Evolutionary conservation across 2,329 filamentous ascomycete genomes (phyloP).

Genomic region (Endothia cerciana): DNA sequence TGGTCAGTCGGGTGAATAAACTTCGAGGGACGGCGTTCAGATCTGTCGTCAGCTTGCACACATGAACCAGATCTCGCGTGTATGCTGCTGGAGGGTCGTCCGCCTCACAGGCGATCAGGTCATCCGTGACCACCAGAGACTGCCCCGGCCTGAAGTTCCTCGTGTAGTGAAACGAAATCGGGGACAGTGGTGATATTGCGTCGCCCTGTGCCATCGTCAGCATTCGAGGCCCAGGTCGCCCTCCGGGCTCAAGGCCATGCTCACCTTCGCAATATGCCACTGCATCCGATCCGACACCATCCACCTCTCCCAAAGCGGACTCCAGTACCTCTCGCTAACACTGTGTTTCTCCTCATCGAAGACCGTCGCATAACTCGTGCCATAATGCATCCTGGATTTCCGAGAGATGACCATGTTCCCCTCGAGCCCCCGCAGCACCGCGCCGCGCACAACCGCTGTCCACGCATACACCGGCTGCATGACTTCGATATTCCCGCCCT

Average conservation of each 20-base stretch:
- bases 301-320: constrained; percentile 78
- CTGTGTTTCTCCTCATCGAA: constrained; percentile 78
- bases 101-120: constrained; percentile 75
- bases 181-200: constrained; percentile 71
- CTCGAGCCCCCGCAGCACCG: constrained; percentile 74
- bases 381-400: constrained; percentile 76
- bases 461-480: constrained; percentile 83
- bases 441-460: constrained; percentile 79
- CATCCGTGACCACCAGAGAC: constrained; percentile 77
- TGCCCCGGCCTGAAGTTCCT: constrained; percentile 82
- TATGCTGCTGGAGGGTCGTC: constrained; percentile 67
- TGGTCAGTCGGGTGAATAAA: constrained; percentile 75
- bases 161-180: constrained; percentile 83
- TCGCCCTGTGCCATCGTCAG: constrained; percentile 58
- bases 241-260: constrained; percentile 26
- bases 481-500: constrained; percentile 69
- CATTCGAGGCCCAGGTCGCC: neutral
- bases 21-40: constrained; percentile 74
- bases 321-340: constrained; percentile 77
- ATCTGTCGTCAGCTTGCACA: constrained; percentile 82
- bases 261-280: constrained; percentile 80
- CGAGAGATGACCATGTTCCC: constrained; percentile 79
- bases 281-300: constrained; percentile 85
- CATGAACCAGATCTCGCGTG: constrained; percentile 66
- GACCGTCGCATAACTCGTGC: constrained; percentile 79